These are phyloP conservation scores for Phaeosphaeriaceae sp. DNA, from an alignment of 2,329 filamentous ascomycete genomes.

Conservation along the genomic window DNA sequence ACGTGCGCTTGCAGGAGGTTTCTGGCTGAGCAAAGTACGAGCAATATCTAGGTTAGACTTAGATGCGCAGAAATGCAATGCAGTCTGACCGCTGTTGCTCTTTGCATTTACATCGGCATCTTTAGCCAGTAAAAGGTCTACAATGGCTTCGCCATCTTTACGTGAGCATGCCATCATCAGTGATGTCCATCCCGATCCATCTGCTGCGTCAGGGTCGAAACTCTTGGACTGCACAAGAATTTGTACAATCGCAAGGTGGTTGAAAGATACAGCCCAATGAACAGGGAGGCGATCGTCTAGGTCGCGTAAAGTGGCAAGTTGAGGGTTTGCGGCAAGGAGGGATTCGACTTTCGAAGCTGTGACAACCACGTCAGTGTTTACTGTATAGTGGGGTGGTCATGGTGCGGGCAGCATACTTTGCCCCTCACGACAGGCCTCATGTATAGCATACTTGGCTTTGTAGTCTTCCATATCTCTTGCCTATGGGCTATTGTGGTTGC, in stretches of 20 bases:
- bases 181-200: slow-evolving; percentile 81
- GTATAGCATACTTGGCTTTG: slow-evolving; percentile 76
- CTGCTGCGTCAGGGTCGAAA: slow-evolving; percentile 86
- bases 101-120: slow-evolving; percentile 76
- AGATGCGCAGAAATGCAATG: slow-evolving; percentile 88
- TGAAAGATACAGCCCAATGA: slow-evolving; percentile 92
- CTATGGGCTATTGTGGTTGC: too few species aligned
- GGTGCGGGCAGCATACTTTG: slow-evolving; percentile 64
- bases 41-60: slow-evolving; percentile 87
- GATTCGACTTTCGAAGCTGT: slow-evolving; percentile 78
- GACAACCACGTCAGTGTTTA: slow-evolving; percentile 59
- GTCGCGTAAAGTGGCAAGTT: slow-evolving; percentile 75
- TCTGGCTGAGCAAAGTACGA: slow-evolving; percentile 74
- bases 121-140: slow-evolving; percentile 71
- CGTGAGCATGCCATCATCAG: slow-evolving; percentile 83
- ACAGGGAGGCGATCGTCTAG: slow-evolving; percentile 88
- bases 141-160: slow-evolving; percentile 71
- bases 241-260: slow-evolving; percentile 75
- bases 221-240: slow-evolving; percentile 71
- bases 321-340: slow-evolving; percentile 77
- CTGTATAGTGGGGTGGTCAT: slow-evolving; percentile 56
- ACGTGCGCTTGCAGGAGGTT: slow-evolving; percentile 71
- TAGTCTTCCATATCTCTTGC: slow-evolving; percentile 31
- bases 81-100: slow-evolving; percentile 77
- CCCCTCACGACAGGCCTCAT: slow-evolving; percentile 85